Base-by-base conservation (phyloP, 129 eudicot genomes). In the Centrapalus pauciflorus region DNA sequence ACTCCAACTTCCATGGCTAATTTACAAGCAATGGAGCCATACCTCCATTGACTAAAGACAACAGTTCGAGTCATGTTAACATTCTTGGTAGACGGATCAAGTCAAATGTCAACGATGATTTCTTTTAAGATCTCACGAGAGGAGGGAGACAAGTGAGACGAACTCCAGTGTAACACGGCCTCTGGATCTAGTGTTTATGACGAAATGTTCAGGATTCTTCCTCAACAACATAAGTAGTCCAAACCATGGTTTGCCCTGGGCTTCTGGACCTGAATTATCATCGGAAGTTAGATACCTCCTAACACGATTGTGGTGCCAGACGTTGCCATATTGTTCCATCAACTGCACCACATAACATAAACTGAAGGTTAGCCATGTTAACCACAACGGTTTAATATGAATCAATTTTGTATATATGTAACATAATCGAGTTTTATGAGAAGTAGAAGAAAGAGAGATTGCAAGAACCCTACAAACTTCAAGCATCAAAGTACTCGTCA, bases 131-230 rank as follows among this genome's bases (percentile, higher is more conserved):
- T 66, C 74, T 83, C 77, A 90, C 4, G 95, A 82, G 29, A 90
- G 73, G 21, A 90, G 84, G 1, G 98, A 93, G 50, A 88, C 98
- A 11, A 93, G 96, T 33, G 96, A 88, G 74, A 93, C 96, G 57
- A 85, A 88, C 82, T 93, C 98, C 16, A 56, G 69, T 0, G 96
- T 86, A 33, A 88, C 84, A 26, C 96, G 88, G 27, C 98, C 98
- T 74, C 83, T 93, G 9, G 96, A 88, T 75, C 95, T 79, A 1
- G 96, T 93, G 70, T 93, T 88, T 79, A 93, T 85, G 34, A 93
- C 98, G 57, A 93, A 93, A 61, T 93, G 96, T 64, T 93, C 98
- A 0, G 98, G 98, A 38, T 93, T 85, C 52, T 87, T 93, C 87
- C 95, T 89, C 60, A 93, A 78, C 81, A 93, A 56, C 95, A 88